phyloP scores from a whole-genome alignment of 225 moss, liverwort and hornwort species.

The Marchantia polymorpha region DNA sequence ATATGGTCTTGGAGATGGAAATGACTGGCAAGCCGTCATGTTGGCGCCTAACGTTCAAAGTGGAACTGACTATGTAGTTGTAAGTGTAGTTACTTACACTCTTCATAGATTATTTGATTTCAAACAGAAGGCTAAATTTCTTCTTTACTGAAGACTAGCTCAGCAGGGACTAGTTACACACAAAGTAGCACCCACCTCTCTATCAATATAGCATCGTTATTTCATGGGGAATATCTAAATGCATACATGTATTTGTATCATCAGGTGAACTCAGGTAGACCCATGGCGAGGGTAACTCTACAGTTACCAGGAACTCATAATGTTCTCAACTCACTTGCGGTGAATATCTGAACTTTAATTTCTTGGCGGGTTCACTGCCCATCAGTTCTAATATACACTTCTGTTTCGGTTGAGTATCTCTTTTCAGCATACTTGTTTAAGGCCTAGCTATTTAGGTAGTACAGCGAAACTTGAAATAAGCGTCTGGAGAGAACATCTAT shows the following conservation, averaged over 20 bases:
- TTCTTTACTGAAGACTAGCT: too few species aligned
- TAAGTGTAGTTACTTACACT: conserved; percentile 22
- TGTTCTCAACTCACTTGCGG: conserved; percentile 97
- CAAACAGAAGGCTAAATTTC: too few species aligned
- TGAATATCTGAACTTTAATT: conserved; percentile 26
- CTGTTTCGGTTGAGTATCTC: neutral
- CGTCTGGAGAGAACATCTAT: too few species aligned
- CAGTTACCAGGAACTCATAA: conserved; percentile 92
- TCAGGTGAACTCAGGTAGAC: conserved; percentile 77
- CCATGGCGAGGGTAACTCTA: conserved; percentile 78
- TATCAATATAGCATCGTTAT: too few species aligned
- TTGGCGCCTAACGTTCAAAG: conserved; percentile 82
- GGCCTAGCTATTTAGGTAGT: too few species aligned
- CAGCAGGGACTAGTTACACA: too few species aligned
- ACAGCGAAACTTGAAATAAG: too few species aligned
- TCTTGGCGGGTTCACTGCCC: neutral
- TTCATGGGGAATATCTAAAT: too few species aligned
- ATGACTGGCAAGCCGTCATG: conserved; percentile 93
- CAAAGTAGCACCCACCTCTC: too few species aligned
- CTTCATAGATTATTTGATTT: too few species aligned
- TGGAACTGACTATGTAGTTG: conserved; percentile 94
- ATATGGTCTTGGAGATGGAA: conserved; percentile 62
- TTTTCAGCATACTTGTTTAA: too few species aligned
- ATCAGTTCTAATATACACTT: neutral
- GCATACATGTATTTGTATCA: neutral